phyloP scores from a whole-genome alignment of 2,329 filamentous ascomycete genomes.

The Neofusicoccum sp. region DNA sequence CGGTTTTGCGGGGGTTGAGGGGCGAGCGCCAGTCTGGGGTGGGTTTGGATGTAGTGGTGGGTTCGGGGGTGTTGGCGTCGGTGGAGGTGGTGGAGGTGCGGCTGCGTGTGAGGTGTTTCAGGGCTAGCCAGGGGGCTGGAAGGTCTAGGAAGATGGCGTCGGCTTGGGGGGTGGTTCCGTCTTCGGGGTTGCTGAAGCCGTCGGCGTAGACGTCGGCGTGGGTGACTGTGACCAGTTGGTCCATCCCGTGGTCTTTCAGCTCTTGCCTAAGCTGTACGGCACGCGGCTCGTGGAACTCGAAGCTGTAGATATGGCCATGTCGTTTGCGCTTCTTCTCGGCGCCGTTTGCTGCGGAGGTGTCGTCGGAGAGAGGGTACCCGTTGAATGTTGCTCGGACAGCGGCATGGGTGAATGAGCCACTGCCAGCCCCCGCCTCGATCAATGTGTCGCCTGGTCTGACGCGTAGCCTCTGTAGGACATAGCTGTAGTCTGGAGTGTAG shows the following conservation, averaged over 20 bases:
- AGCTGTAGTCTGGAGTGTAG: constrained; percentile 84
- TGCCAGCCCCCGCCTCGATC: constrained; percentile 79
- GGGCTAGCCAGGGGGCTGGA: constrained; percentile 76
- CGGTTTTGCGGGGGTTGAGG: constrained; percentile 68
- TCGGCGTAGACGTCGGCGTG: constrained; percentile 77
- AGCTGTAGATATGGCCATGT: constrained; percentile 72
- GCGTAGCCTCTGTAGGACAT: constrained; percentile 72
- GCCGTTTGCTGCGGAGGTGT: constrained; percentile 28
- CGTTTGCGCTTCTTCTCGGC: constrained; percentile 38
- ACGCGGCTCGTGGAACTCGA: constrained; percentile 74
- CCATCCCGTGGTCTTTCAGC: constrained; percentile 65
- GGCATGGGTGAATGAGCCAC: constrained; percentile 81
- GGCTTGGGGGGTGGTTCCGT: constrained; percentile 51
- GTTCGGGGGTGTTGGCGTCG: neutral
- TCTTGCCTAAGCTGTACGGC: constrained; percentile 69
- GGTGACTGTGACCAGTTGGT: constrained; percentile 66
- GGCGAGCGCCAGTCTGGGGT: constrained; percentile 44
- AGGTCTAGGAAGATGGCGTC: constrained; percentile 76
- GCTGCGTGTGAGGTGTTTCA: constrained; percentile 69
- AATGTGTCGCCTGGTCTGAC: constrained; percentile 69
- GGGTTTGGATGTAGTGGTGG: neutral
- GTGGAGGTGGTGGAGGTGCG: constrained; percentile 28
- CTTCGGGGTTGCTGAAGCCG: constrained; percentile 56
- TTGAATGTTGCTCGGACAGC: constrained; percentile 73
- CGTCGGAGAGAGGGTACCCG: constrained; percentile 55